phyloP scores from a whole-genome alignment of 345 rosid species.

The Brassica napus region Da-Ae NC_063438.1:20782001-20782500 shows the following conservation, averaged over 20 bases:
- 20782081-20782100: neutral
- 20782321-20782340: slow-evolving; percentile 8
- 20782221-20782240: slow-evolving; percentile 4
- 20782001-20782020: neutral
- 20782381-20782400: neutral
- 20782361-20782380: slow-evolving; percentile 3
- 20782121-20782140: neutral
- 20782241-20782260: neutral
- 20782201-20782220: neutral
- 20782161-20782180: neutral
- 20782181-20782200: neutral
- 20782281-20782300: neutral
- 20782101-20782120: neutral
- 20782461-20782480: neutral
- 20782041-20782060: neutral
- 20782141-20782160: too few relatives aligned
- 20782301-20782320: neutral
- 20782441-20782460: neutral
- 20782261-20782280: neutral
- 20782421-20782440: neutral
- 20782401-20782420: neutral
- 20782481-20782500: neutral
- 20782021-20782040: neutral
- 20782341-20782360: neutral
- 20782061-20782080: neutral